phyloP scores from a whole-genome alignment of 306 rosid genomes.

The Adenanthera pavonina region DNA sequence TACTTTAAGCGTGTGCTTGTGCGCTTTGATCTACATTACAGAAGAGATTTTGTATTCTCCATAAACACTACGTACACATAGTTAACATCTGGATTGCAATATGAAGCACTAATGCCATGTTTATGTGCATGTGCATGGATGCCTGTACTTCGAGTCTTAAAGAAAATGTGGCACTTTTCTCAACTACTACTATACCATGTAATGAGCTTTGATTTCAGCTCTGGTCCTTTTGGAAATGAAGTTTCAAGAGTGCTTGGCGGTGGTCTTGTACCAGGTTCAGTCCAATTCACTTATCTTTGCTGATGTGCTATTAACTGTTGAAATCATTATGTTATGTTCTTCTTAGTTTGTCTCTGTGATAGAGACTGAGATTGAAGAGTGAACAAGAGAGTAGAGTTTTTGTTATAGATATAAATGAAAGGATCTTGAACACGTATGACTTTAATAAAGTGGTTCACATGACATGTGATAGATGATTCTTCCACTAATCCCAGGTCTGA shows the following conservation, averaged over 20 bases:
- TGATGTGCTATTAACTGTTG: conserved; percentile 13
- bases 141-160: not conserved
- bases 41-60: not conserved
- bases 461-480: not conserved
- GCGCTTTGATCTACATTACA: not conserved
- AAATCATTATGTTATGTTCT: conserved; percentile 4
- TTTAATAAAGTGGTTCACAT: not conserved
- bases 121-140: not conserved
- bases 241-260: conserved; percentile 89
- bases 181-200: conserved; percentile 21
- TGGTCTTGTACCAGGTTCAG: conserved; percentile 90
- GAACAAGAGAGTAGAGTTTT: not conserved
- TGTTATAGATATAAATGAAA: not conserved
- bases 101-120: not conserved
- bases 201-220: conserved; percentile 52
- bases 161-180: conserved; percentile 16
- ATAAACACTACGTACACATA: not conserved
- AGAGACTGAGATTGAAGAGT: not conserved
- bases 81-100: not conserved
- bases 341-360: not conserved
- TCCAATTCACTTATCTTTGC: conserved; percentile 25
- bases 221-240: conserved; percentile 77
- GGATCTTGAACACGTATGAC: not conserved
- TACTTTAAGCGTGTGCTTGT: not conserved
- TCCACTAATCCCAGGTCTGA: not conserved